These are phyloP conservation scores for Biscutella auriculata DNA, from an alignment of 441 rosid species.

Conservation along the genomic window DNA sequence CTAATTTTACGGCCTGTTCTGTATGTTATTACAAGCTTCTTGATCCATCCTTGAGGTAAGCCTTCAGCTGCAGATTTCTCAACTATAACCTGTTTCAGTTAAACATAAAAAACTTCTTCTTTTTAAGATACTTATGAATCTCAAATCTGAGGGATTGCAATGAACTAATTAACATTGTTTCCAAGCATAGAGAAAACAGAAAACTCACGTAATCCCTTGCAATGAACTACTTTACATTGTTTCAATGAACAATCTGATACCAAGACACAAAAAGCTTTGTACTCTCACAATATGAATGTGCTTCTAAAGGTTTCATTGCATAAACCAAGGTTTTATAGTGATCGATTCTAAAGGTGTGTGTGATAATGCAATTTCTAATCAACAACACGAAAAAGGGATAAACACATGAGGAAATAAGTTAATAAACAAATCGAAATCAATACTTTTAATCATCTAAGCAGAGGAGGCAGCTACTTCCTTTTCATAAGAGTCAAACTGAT, in stretches of 20 bases:
- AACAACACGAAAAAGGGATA: too few relatives aligned
- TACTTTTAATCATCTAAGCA: neutral
- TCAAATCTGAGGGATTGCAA: constrained; percentile 3
- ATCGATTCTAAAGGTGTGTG: neutral
- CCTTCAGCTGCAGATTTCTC: constrained; percentile 64
- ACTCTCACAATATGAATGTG: constrained; percentile 1
- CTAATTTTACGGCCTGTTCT: constrained; percentile 37
- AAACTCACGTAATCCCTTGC: constrained; percentile 20
- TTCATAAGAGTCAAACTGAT: neutral
- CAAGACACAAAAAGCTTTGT: neutral
- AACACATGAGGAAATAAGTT: too few relatives aligned
- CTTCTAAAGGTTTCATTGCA: constrained; percentile 7
- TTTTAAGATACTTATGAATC: neutral
- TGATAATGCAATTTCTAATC: too few relatives aligned
- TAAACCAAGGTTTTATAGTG: neutral
- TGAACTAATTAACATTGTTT: neutral
- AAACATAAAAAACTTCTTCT: constrained; percentile 17
- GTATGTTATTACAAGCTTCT: constrained; percentile 50
- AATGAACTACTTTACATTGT: neutral
- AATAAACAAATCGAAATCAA: neutral
- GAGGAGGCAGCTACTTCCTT: neutral
- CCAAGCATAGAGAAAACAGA: neutral
- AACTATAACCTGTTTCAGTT: constrained; percentile 40
- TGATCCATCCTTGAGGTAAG: constrained; percentile 81
- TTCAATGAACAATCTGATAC: constrained; percentile 1